These are phyloP conservation scores for Salvia sclarea DNA, from an alignment of 305 asterid species.

Conservation along the genomic window DNA sequence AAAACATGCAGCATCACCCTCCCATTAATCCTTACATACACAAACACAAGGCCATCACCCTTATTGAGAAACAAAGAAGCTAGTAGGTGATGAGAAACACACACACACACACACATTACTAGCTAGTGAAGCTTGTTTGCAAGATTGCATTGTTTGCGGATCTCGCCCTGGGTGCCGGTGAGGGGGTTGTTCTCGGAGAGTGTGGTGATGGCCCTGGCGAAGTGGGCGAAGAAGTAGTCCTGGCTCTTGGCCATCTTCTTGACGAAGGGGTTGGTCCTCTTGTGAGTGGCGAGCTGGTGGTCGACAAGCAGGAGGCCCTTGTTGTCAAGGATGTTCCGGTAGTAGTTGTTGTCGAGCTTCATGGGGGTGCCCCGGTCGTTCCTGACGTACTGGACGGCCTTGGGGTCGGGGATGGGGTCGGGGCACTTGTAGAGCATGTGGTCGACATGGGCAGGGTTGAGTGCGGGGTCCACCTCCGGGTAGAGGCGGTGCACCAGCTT, in stretches of 20 bases:
- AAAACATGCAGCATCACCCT: too few species aligned
- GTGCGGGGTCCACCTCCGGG: slow-evolving; percentile 90
- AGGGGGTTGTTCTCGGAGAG: slow-evolving; percentile 93
- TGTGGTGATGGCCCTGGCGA: slow-evolving; percentile 69
- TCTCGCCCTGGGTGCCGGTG: slow-evolving; percentile 85
- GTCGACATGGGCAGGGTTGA: slow-evolving; percentile 75
- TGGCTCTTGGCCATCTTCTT: slow-evolving; percentile 96
- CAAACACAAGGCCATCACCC: slow-evolving; percentile 29
- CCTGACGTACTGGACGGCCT: slow-evolving; percentile 96
- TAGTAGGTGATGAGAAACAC: slow-evolving; percentile 11
- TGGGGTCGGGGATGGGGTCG: slow-evolving; percentile 92
- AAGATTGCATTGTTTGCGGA: slow-evolving; percentile 82
- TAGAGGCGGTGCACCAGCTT: slow-evolving; percentile 93
- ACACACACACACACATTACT: background rate
- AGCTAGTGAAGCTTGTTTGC: slow-evolving; percentile 71
- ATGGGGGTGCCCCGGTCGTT: slow-evolving; percentile 97
- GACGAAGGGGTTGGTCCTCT: slow-evolving; percentile 76
- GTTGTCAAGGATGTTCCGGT: slow-evolving; percentile 84
- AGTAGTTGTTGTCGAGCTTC: slow-evolving; percentile 92
- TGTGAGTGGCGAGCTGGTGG: slow-evolving; percentile 77
- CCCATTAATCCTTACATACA: slow-evolving; percentile 32
- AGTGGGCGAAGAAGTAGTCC: slow-evolving; percentile 76
- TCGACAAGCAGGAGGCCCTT: slow-evolving; percentile 85
- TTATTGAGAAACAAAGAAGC: slow-evolving; percentile 33
- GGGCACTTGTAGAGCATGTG: slow-evolving; percentile 98